These are phyloP conservation scores for Stevia rebaudiana DNA, from an alignment of 140 eudicot species.

Conservation along the genomic window DNA sequence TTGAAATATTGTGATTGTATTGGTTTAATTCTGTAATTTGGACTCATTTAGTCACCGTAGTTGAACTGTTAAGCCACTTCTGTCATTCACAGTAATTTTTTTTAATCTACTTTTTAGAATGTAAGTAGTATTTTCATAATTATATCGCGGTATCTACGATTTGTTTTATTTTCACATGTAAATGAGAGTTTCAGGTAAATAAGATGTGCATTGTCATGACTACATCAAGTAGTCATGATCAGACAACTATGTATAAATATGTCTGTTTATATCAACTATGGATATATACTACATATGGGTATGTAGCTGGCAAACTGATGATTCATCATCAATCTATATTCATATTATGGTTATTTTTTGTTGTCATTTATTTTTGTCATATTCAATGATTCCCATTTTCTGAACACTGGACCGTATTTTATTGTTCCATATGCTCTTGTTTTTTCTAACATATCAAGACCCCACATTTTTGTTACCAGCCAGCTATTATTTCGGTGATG, in stretches of 20 bases:
- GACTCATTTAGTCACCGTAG: not conserved
- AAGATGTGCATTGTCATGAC: constrained; percentile 8
- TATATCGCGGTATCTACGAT: not conserved
- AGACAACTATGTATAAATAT: constrained; percentile 18
- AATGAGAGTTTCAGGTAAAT: not conserved
- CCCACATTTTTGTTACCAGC: constrained; percentile 27
- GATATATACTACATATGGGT: constrained; percentile 1
- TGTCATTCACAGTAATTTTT: not conserved
- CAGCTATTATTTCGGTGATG: not conserved
- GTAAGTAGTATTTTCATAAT: not conserved
- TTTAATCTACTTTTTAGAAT: too few species aligned
- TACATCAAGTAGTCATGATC: constrained; percentile 4
- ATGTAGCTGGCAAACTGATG: constrained; percentile 17
- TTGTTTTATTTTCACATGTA: not conserved
- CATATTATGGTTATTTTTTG: constrained; percentile 4
- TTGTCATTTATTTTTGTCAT: constrained; percentile 12
- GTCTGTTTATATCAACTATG: constrained; percentile 1
- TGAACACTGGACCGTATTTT: constrained; percentile 33
- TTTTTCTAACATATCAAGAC: constrained; percentile 13
- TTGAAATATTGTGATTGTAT: not conserved
- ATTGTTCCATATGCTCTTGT: constrained; percentile 44
- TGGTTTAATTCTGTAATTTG: constrained; percentile 2
- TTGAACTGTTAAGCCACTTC: not conserved
- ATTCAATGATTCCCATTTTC: constrained; percentile 33
- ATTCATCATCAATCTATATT: not conserved